Base-by-base conservation (phyloP, 2,329 filamentous ascomycete species). In the Colletotrichum caudatum region DNA sequence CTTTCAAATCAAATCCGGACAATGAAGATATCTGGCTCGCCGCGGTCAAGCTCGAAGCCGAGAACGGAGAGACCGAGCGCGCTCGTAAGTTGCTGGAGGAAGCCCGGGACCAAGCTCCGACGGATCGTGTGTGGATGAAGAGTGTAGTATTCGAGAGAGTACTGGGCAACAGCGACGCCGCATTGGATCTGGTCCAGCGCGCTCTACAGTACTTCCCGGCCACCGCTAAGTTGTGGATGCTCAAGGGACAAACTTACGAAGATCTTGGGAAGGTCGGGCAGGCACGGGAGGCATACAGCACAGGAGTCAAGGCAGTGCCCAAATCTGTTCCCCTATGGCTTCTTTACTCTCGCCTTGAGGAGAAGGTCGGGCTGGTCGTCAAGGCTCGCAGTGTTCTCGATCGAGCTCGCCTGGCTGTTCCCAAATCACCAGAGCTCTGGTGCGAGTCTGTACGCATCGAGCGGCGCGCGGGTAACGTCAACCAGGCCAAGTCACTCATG, bases 11-110 rank as follows among this genome's bases (percentile, higher is more conserved):
- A 79, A 97, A 98, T 77, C 94, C 94, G 1, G 95, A 97, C 80
- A 98, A 97, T 82, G 96, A 99, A 81, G 94, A 98, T 80, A 98
- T 99, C 75, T 99, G 96, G 92, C 91, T 98, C 59, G 93, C 95
- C 20, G 96, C 96, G 57, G 96, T 99, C 75, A 97, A 98, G 81
- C 90, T 99, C 39, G 96, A 99, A 82, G 94, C 96, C 0, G 95
- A 98, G 78, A 95, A 94, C 73, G 89, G 91, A 54, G 91, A 97
- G 77, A 91, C 90, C 51, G 92, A 94, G 48, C 91, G 96, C 78
- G 96, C 96, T 0, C 88, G 95, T 56, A 89, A 92, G 72, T 89
- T 99, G 33, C 88, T 99, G 50, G 89, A 91, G 64, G 92, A 93
- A 16, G 96, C 96, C 29, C 91, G 96, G 66, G 90, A 93, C 69